These are phyloP conservation scores for Phaffia tasmanica DNA, from an alignment of 768 basidiomycete species.

Conservation along the genomic window DNA sequence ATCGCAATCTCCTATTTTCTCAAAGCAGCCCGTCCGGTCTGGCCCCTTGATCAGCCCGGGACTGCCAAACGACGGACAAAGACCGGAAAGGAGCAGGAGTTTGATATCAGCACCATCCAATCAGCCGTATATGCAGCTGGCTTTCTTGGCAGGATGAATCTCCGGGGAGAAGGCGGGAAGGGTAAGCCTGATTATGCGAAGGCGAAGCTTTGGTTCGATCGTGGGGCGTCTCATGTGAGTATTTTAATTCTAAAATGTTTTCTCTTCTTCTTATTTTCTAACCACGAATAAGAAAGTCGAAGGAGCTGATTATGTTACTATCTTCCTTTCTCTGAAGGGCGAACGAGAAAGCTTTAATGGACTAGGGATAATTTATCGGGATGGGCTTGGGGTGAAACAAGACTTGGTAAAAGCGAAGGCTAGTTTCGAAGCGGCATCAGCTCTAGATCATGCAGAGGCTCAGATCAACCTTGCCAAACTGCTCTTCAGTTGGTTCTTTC, in stretches of 20 bases:
- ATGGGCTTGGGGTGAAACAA: slow-evolving; percentile 61
- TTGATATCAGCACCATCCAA: slow-evolving; percentile 42
- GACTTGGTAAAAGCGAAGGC: slow-evolving; percentile 55
- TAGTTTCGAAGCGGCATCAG: slow-evolving; percentile 68
- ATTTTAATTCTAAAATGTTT: background rate
- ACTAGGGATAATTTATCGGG: slow-evolving; percentile 82
- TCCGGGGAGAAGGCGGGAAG: slow-evolving; percentile 84
- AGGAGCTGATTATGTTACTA: background rate
- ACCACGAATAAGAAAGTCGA: background rate
- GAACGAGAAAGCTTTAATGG: slow-evolving; percentile 85
- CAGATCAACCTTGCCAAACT: slow-evolving; percentile 78
- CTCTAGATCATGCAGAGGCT: slow-evolving; percentile 81
- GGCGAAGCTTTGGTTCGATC: slow-evolving; percentile 89
- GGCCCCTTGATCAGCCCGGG: slow-evolving; percentile 63
- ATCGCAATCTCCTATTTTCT: slow-evolving; percentile 74
- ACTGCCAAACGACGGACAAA: slow-evolving; percentile 35
- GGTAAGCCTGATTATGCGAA: slow-evolving; percentile 49
- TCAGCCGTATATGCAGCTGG: slow-evolving; percentile 70
- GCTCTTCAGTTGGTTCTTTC: slow-evolving; percentile 32
- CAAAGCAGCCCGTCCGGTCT: slow-evolving; percentile 67
- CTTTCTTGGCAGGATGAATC: slow-evolving; percentile 84
- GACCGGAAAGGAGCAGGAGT: slow-evolving; percentile 30
- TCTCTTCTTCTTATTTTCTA: background rate
- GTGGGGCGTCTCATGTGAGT: slow-evolving; percentile 44
- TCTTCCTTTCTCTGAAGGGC: slow-evolving; percentile 46